A percentile compares a stretch with the other conserved stretches of the same genome.
Conservation (phyloP, 1,284 basidiomycete genomes). For the Veloporphyrellus conicus region DNA sequence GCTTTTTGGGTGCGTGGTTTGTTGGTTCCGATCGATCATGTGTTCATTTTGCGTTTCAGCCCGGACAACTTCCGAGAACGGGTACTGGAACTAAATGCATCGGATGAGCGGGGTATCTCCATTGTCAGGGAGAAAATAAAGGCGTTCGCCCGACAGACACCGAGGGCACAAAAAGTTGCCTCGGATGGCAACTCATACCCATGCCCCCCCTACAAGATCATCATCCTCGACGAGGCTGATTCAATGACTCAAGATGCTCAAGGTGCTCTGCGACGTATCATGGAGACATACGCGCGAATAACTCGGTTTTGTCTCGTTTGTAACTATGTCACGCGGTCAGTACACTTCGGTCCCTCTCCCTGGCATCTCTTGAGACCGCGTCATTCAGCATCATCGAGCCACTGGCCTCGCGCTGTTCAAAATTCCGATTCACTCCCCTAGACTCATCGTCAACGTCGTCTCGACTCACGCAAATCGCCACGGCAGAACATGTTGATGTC, state of each 20-base stretch:
- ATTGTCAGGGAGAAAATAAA: conserved; percentile 99
- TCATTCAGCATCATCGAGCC: conserved; percentile 90
- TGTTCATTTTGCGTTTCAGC: conserved; percentile 39
- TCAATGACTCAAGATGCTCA: conserved; percentile 99
- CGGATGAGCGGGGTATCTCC: conserved; percentile 94
- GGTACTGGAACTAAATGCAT: conserved; percentile 98
- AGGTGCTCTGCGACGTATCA: conserved; percentile 91
- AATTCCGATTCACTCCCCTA: conserved; percentile 96
- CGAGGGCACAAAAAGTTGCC: conserved; percentile 68
- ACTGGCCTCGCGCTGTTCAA: conserved; percentile 96
- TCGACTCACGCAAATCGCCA: conserved; percentile 80
- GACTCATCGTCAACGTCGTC: conserved; percentile 72
- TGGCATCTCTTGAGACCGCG: conserved; percentile 10
- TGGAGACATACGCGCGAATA: conserved; percentile 97
- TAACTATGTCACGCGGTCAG: conserved; percentile 96
- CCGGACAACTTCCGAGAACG: conserved; percentile 93
- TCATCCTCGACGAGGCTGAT: conserved; percentile 98
- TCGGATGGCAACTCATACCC: conserved; percentile 86
- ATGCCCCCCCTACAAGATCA: conserved; percentile 97
- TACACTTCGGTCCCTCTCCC: conserved; percentile 3
- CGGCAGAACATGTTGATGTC: conserved; percentile 53
- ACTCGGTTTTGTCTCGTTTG: conserved; percentile 98
- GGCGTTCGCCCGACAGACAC: conserved; percentile 93
- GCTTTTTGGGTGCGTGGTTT: conserved; percentile 76
- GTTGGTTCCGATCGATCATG: neutral